Base-by-base conservation (phyloP, 768 basidiomycete species). In the Leccinum uliginosum region DNA sequence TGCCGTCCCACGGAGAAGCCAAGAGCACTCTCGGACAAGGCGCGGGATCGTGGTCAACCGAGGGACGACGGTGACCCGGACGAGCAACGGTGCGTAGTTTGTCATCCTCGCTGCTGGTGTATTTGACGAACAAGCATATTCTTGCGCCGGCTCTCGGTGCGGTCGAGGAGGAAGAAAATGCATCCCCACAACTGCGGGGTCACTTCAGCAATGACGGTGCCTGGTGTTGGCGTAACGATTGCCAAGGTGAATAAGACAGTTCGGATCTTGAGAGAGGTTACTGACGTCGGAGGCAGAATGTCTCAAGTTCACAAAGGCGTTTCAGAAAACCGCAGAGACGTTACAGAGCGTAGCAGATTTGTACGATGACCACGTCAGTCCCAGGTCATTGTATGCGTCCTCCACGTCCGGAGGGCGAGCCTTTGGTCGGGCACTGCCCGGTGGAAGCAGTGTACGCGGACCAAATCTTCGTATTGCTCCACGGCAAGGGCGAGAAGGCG, bases 161-260 rank as follows among this genome's bases (percentile, higher is more conserved):
- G 2, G 77, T 76, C 1, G 78, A 80, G 43, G 80, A 84, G 34
- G 81, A 83, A 50, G 70, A 72, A 52, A 71, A 73, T 12, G 60
- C 71, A 4, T 65, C 65, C 21, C 62, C 69, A 35, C 78, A 77
- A 54, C 67, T 68, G n/a, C 82, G 78, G 56, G 86, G 87, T 0
- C 65, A 86, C 50, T 63, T 84, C 53, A 93, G 92, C 60, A 75
- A 77, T 9, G 81, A 89, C 24, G 86, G 89, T 1, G 91, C 89
- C 3, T 90, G 92, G 89, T 92, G 91, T 68, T 95, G 91, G 91
- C 78, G 84, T 24, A 89, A 93, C 53, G 78, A 78, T 3, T 93
- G 91, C 67, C 71, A 79, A 67, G 49, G 49, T 50, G n/a, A 38
- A 38, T 10, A 38, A 21, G 29, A 50, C n/a, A 17, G n/a, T 30